Evolutionary conservation across 2,329 filamentous ascomycete species (phyloP).

Genomic region (Aspergillus aculeatus): DNA sequence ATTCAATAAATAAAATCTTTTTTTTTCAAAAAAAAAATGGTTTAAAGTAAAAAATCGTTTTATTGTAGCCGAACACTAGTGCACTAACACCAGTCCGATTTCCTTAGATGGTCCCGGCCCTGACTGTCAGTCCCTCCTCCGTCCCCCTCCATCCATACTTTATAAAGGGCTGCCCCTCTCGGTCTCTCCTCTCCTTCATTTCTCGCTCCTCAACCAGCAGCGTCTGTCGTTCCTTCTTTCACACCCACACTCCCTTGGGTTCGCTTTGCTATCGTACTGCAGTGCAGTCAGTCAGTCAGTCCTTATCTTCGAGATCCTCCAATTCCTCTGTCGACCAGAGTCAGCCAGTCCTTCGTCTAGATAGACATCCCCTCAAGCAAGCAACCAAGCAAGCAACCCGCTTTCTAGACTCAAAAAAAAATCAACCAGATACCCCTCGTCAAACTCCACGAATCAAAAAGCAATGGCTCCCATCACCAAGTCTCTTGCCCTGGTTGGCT

Average conservation of each 20-base stretch:
- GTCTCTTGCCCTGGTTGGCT: constrained; percentile 36
- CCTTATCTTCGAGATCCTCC: constrained; percentile 6
- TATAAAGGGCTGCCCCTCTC: constrained; percentile 12
- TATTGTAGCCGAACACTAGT: not conserved
- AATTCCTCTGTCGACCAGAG: constrained; percentile 6
- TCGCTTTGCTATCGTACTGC: constrained; percentile 17
- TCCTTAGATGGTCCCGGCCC: not conserved
- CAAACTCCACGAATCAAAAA: not conserved
- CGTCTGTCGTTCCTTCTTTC: constrained; percentile 19
- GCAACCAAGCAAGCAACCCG: not conserved
- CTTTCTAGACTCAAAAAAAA: constrained; percentile 7
- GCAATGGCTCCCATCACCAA: constrained; percentile 40
- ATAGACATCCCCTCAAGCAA: not conserved
- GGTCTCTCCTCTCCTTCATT: constrained; percentile 3
- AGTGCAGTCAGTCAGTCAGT: constrained; percentile 20
- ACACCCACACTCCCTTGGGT: constrained; percentile 12
- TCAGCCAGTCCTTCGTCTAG: constrained; percentile 9
- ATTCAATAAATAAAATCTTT: too few species aligned
- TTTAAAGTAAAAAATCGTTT: not conserved
- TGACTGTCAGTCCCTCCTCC: not conserved
- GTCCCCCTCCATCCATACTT: not conserved
- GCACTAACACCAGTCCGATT: not conserved
- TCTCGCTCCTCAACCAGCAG: constrained; percentile 14
- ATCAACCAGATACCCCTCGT: constrained; percentile 10
- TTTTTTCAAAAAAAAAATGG: not conserved